Percentiles rank a stretch among this genome's conserved stretches.
Evolutionary conservation across 495 filamentous ascomycete genomes (phyloP).

Genomic region (Neurospora discreta): DNA sequence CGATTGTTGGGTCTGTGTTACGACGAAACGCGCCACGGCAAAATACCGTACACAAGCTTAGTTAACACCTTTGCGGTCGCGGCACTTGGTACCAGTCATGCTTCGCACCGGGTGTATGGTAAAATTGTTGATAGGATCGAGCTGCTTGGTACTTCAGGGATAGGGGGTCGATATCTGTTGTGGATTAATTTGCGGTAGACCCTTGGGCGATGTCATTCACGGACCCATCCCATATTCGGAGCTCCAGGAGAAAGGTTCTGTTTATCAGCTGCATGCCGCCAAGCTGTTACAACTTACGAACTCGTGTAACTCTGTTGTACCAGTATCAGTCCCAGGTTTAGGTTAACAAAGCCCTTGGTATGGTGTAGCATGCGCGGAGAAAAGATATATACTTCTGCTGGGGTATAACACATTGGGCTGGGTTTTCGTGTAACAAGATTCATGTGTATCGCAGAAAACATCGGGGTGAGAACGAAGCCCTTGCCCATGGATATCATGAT

Average conservation of each 20-base stretch:
- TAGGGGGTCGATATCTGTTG: not conserved
- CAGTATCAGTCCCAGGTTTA: not conserved
- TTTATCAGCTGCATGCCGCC: not conserved
- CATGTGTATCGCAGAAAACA: not conserved
- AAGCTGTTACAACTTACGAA: not conserved
- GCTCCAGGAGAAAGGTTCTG: not conserved
- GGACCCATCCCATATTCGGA: not conserved
- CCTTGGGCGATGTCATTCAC: not conserved
- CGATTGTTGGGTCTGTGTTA: not conserved
- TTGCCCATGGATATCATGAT: not conserved
- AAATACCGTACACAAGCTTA: not conserved
- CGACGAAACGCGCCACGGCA: not conserved
- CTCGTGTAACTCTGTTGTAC: not conserved
- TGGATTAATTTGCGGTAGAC: not conserved
- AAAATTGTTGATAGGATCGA: not conserved
- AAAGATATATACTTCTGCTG: not conserved
- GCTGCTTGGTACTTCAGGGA: not conserved
- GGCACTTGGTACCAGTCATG: not conserved
- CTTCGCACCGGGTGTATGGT: not conserved
- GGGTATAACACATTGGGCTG: not conserved
- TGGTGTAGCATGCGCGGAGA: not conserved
- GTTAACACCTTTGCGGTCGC: not conserved
- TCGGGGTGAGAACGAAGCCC: not conserved
- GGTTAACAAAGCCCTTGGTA: not conserved
- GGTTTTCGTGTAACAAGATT: not conserved